Conservation (phyloP, 345 rosid genomes). For the Sisymbrium altissimum region DNA sequence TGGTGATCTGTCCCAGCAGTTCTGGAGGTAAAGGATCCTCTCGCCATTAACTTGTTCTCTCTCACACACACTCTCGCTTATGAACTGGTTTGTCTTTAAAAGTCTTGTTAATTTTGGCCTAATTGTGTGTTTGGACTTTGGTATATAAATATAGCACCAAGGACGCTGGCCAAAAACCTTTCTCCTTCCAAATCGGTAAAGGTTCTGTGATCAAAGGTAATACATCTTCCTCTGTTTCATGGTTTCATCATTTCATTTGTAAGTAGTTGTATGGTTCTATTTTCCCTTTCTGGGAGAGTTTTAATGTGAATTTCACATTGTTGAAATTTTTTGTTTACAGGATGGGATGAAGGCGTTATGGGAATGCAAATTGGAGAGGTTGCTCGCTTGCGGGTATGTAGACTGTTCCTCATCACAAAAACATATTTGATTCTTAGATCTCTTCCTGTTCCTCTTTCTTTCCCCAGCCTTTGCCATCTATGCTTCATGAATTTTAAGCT, state of each 20-base stretch:
- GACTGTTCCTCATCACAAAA: background rate
- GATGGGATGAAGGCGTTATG: slow-evolving; percentile 99
- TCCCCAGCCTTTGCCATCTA: no score
- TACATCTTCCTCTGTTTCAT: background rate
- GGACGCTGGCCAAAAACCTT: slow-evolving; percentile 80
- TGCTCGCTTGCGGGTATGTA: slow-evolving; percentile 83
- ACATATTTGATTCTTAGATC: background rate
- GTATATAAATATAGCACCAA: slow-evolving; percentile 56
- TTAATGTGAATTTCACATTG: background rate
- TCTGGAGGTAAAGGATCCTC: slow-evolving; percentile 69
- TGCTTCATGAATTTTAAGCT: no score
- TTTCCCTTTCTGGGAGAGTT: background rate
- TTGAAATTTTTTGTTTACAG: slow-evolving; percentile 34
- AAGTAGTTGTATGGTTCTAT: background rate
- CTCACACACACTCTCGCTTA: background rate
- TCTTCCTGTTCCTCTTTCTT: no score
- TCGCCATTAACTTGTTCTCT: background rate
- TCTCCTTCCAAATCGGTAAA: slow-evolving; percentile 75
- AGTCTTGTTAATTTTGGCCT: background rate
- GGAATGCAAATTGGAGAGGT: slow-evolving; percentile 95
- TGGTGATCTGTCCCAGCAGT: slow-evolving; percentile 78
- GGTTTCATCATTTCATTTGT: background rate
- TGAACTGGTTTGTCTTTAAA: background rate
- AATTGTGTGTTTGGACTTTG: slow-evolving; percentile 6
- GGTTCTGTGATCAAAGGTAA: slow-evolving; percentile 83